Evolutionary conservation across 1,284 basidiomycete genomes (phyloP), one percentile per base, ranked within the genome.

Genomic region (Trametes versicolor): DNA sequence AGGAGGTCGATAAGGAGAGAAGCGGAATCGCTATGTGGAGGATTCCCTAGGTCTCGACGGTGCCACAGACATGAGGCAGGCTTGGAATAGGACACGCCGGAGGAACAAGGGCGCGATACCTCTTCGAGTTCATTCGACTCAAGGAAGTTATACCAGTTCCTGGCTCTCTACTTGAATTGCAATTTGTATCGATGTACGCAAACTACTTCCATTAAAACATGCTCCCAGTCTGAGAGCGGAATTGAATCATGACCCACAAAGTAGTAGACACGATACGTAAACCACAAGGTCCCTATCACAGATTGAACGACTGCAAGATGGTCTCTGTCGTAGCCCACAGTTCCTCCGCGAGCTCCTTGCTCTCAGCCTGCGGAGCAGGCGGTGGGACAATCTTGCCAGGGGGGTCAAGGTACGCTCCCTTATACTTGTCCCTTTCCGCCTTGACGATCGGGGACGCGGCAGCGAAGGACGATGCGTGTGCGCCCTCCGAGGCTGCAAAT

Each of bases 1-100:
- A 86, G 62, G 84, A 87, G 66, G 73, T 89, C 2, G 87, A 89
- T 67, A 77, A 82, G 60, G 85, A 86, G 58, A 76, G 87, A 45
- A 81, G 82, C 62, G 86, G 85, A 0, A 84, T 88, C 65, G 87
- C 84, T 4, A 86, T 90, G 81, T 88, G 87, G 84, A 76, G 87
- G 51, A 88, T 90, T 59, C 85, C 84, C 15, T 88, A 43, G 17
- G 19, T 17, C 41, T n/a, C 41, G 53, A 69, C 39, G 54, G 23
- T 43, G n/a, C 15, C 51, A 23, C 29, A 6, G 10, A 19, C 19
- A 25, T 45, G 10, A 19, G 25, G 29, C 23, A 45, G 19, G 43
- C 41, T 27, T n/a, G 39, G 32, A 32, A 50, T 39, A 54, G 53
- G 39, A 17, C 21, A 32, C 12, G n/a, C 7, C 7, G 15, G 41